These are phyloP conservation scores for Kwoniella sp. DNA, from an alignment of 768 basidiomycete genomes.

Conservation along the genomic window DNA sequence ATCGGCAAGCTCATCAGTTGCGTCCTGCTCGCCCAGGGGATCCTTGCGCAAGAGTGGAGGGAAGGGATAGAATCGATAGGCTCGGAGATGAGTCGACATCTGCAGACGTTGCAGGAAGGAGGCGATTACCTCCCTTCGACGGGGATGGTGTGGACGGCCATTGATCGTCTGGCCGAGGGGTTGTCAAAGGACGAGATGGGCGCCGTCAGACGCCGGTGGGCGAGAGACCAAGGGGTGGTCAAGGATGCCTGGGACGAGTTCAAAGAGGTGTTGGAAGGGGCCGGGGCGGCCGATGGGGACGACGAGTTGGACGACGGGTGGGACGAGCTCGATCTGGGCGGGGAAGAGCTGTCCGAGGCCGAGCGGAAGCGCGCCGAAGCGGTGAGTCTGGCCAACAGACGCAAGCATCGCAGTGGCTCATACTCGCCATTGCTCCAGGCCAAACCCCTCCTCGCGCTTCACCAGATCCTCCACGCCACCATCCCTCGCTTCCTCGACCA, in stretches of 20 bases:
- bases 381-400: constrained; percentile 18
- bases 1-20: constrained; percentile 24
- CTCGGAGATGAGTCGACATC: constrained; percentile 8
- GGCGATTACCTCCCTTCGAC: constrained; percentile 33
- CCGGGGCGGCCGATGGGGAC: constrained; percentile 10
- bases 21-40: constrained; percentile 16
- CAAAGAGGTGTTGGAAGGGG: constrained; percentile 35
- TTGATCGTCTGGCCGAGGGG: constrained; percentile 15
- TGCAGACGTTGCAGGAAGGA: constrained; percentile 5
- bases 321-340: constrained; percentile 25
- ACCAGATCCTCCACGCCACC: constrained; percentile 33
- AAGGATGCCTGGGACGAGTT: constrained; percentile 45
- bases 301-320: constrained; percentile 21
- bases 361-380: constrained; percentile 21
- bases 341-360: constrained; percentile 20
- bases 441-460: constrained; percentile 33
- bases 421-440: constrained; percentile 15
- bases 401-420: background rate
- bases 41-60: constrained; percentile 34
- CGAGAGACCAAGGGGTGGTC: constrained; percentile 23
- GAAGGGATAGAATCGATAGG: constrained; percentile 18
- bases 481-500: constrained; percentile 22
- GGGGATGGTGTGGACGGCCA: constrained; percentile 38
- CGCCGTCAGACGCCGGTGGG: constrained; percentile 29
- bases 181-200: constrained; percentile 16